Percentiles rank a stretch among this genome's conserved stretches.
phyloP scores from a whole-genome alignment of 164 flowering plant genomes.

The Piper longum region DNA sequence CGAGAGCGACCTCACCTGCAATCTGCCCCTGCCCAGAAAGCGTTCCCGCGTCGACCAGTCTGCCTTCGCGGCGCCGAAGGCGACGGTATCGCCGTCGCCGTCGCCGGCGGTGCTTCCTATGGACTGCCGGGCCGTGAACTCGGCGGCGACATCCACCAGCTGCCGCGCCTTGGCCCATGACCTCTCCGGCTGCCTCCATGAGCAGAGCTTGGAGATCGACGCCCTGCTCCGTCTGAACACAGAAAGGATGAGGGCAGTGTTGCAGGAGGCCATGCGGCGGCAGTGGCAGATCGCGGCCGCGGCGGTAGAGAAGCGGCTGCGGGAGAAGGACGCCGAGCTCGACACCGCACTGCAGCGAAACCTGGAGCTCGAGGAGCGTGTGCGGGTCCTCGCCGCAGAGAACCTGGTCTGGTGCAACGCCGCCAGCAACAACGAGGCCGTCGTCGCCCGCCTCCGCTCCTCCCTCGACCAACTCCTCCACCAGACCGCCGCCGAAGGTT shows the following conservation, averaged over 20 bases:
- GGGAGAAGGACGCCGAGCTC: constrained; percentile 18
- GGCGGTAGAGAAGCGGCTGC: constrained; percentile 11
- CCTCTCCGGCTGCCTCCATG: constrained; percentile 5
- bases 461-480: constrained; percentile 17
- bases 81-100: not conserved
- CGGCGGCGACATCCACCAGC: constrained; percentile 11
- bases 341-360: constrained; percentile 12
- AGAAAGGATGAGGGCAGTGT: constrained; percentile 13
- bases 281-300: constrained; percentile 12
- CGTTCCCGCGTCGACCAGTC: constrained; percentile 7
- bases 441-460: constrained; percentile 13
- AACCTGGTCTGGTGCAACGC: constrained; percentile 25
- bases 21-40: constrained; percentile 17
- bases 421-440: constrained; percentile 20
- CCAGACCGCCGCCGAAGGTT: constrained; percentile 16
- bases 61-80: not conserved
- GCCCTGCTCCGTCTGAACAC: constrained; percentile 16
- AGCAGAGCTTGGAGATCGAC: constrained; percentile 17
- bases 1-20: constrained; percentile 25
- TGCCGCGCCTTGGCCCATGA: constrained; percentile 14
- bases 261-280: constrained; percentile 16
- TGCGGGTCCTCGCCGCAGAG: constrained; percentile 19
- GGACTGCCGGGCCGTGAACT: constrained; percentile 2
- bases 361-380: constrained; percentile 19
- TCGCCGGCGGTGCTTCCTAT: not conserved